Conservation (phyloP, 2,329 filamentous ascomycete genomes). For the Periglandula ipomoeae region DNA sequence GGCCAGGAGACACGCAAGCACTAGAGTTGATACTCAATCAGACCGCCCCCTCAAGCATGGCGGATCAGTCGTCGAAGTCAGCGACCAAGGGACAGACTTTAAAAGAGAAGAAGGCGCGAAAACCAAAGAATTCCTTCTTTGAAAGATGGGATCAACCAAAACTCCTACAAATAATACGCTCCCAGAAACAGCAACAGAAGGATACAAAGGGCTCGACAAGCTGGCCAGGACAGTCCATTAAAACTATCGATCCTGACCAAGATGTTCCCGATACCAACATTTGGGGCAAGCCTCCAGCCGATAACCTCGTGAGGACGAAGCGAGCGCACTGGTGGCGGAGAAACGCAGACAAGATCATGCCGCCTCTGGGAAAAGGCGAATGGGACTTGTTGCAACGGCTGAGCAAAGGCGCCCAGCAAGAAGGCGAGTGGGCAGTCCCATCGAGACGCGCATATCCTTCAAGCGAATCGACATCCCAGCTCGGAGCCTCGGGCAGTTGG, state of each 20-base stretch:
- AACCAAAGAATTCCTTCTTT: constrained; percentile 25
- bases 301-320: constrained; percentile 32
- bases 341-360: constrained; percentile 36
- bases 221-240: constrained; percentile 20
- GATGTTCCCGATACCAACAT: constrained; percentile 33
- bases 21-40: constrained; percentile 25
- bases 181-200: constrained; percentile 29
- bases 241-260: constrained; percentile 23
- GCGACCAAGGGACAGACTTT: background rate
- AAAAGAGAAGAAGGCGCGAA: background rate
- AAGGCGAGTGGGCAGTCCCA: constrained; percentile 28
- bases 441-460: constrained; percentile 17
- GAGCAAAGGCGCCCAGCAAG: constrained; percentile 29
- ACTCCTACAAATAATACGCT: constrained; percentile 30
- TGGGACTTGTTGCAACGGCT: constrained; percentile 47
- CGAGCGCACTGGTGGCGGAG: constrained; percentile 38
- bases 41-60: background rate
- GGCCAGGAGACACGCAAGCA: constrained; percentile 30
- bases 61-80: background rate
- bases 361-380: constrained; percentile 44
- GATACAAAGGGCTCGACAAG: constrained; percentile 11
- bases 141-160: constrained; percentile 41
- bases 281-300: constrained; percentile 38
- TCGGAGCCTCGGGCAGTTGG: constrained; percentile 16
- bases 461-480: background rate